Conservation (phyloP, 805 yeast genomes). For the Komagataella pastoris region DNA sequence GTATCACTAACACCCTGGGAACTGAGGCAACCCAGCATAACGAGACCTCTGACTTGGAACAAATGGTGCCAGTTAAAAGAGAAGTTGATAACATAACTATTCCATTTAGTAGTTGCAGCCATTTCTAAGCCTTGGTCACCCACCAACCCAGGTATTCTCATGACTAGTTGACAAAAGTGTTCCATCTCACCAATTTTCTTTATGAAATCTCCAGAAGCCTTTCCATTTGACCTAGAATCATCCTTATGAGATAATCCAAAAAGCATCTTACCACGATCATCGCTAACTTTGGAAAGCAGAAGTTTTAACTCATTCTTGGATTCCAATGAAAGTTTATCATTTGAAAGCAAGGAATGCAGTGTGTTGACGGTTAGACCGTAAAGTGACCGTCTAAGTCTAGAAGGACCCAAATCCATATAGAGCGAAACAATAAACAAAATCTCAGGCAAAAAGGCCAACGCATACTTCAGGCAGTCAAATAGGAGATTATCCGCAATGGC, state of each 20-base stretch:
- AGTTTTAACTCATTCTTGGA: slow-evolving; percentile 28
- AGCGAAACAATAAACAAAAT: slow-evolving; percentile 54
- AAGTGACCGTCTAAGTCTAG: slow-evolving; percentile 45
- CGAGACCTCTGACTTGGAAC: slow-evolving; percentile 52
- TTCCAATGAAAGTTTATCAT: slow-evolving; percentile 30
- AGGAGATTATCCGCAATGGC: slow-evolving; percentile 50
- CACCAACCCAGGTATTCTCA: slow-evolving; percentile 35
- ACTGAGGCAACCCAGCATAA: slow-evolving; percentile 58
- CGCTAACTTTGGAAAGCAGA: slow-evolving; percentile 32
- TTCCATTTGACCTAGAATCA: slow-evolving; percentile 9
- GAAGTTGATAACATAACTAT: slow-evolving; percentile 46
- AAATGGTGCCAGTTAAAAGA: slow-evolving; percentile 43
- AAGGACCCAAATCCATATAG: slow-evolving; percentile 35
- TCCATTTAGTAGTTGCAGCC: slow-evolving; percentile 55
- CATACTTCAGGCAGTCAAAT: slow-evolving; percentile 52
- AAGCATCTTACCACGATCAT: slow-evolving; percentile 55
- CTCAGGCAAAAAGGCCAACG: slow-evolving; percentile 59
- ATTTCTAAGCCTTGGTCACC: slow-evolving; percentile 31
- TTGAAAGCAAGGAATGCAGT: slow-evolving; percentile 54
- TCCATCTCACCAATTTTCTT: slow-evolving; percentile 38
- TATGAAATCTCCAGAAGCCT: slow-evolving; percentile 19
- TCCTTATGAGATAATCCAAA: slow-evolving; percentile 55
- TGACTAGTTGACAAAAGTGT: slow-evolving; percentile 40
- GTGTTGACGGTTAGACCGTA: slow-evolving; percentile 53
- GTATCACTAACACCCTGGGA: slow-evolving; percentile 49